Base-by-base conservation (phyloP, 805 yeast species). In the Pichia sporocuriosa region DNA sequence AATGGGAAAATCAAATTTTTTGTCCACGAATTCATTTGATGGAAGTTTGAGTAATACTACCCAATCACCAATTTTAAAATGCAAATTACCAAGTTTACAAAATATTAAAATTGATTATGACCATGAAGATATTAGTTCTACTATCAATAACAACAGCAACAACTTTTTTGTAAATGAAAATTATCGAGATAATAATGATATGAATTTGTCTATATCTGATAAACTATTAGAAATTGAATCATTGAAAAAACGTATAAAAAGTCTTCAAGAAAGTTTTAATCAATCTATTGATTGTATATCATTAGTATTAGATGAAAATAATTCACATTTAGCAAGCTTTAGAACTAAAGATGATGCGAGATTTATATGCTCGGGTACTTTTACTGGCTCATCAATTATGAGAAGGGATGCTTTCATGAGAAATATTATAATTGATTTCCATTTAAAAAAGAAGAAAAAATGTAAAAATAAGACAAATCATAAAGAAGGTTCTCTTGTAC, bases 351-450 rank as follows among this genome's bases (percentile, higher is more conserved):
- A 39, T 13, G 46, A 43, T 34, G 20, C 28, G 4, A 42, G 56
- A 23, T 44, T 49, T 24, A 20, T 34, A 35, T 33, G 42, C 4
- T 23, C 31, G 3, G 54, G 54, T 3, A 33, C 48, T 10, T 45
- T 49, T 31, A 37, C 35, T 11, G 32, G 33, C 17, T 29, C 32
- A 10, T 29, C 37, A 4, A 12, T 52, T 4, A 49, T 53, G 54
- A 35, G 37, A 8, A 37, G 47, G 25, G 56, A 52, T 36, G 52
- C 54, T 4, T 35, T 52, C n/a, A 47, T 52, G 48, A 13, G 25
- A 7, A 36, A 33, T 13, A 30, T 51, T 8, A 40, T 47, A 5
- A 36, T 40, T 9, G 28, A 25, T 5, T 49, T 48, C 29, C 35
- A 37, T 13, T 43, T 12, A 39, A 27, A 25, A 26, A 39, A 8